phyloP scores from a whole-genome alignment of 2,329 filamentous ascomycete species.

The Alternaria sp. region DNA sequence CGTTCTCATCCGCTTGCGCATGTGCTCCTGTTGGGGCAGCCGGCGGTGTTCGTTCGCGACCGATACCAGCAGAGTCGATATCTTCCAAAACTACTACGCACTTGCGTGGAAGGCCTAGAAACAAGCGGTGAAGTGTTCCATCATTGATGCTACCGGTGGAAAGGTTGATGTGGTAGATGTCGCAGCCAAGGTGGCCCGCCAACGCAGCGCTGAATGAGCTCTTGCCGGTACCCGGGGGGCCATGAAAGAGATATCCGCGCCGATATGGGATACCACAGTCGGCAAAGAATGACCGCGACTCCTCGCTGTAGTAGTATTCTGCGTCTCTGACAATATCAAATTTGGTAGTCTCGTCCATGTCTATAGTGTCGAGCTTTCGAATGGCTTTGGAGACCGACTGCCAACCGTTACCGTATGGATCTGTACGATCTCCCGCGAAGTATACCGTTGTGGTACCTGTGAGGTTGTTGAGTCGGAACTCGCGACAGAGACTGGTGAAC shows the following conservation, averaged over 20 bases:
- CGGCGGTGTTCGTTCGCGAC: constrained; percentile 23
- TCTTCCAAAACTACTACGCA: constrained; percentile 53
- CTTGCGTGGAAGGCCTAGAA: constrained; percentile 36
- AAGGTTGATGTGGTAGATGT: constrained; percentile 49
- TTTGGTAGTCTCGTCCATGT: constrained; percentile 39
- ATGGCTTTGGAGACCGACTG: constrained; percentile 31
- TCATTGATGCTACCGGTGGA: constrained; percentile 37
- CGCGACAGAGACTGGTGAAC: constrained; percentile 31
- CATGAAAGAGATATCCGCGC: constrained; percentile 50
- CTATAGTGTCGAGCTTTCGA: constrained; percentile 38
- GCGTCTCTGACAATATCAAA: constrained; percentile 43
- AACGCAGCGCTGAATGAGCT: constrained; percentile 48
- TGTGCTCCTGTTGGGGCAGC: neutral
- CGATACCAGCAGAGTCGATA: constrained; percentile 45
- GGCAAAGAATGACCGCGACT: constrained; percentile 40
- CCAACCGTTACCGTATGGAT: constrained; percentile 23
- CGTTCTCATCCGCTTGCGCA: neutral
- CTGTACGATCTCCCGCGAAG: constrained; percentile 25
- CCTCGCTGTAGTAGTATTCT: constrained; percentile 46
- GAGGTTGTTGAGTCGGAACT: constrained; percentile 27
- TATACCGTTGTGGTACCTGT: constrained; percentile 34
- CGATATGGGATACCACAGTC: constrained; percentile 44
- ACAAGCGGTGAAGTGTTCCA: constrained; percentile 29
- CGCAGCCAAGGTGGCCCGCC: constrained; percentile 45
- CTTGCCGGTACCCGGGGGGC: constrained; percentile 51